phyloP scores from a whole-genome alignment of 139 green algal genomes.

The Micromonas commoda region DNA sequence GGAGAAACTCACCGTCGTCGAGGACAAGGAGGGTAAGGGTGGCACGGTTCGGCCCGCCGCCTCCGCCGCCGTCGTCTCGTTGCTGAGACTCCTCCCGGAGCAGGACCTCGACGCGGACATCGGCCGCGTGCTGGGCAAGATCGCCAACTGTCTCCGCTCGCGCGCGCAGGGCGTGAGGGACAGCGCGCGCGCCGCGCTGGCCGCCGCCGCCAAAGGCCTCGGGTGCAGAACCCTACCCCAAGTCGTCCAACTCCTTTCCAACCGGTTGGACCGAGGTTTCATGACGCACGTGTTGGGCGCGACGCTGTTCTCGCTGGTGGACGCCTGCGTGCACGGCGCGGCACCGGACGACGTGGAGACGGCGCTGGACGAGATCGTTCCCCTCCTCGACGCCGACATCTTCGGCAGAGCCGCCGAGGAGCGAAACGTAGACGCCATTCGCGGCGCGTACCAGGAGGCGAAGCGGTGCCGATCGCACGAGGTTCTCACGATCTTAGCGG shows the following conservation, averaged over 20 bases:
- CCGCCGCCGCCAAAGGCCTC: slow-evolving; percentile 49
- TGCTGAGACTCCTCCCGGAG: slow-evolving; percentile 65
- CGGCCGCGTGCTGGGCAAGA: slow-evolving; percentile 53
- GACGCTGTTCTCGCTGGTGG: slow-evolving; percentile 19
- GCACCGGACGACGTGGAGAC: slow-evolving; percentile 53
- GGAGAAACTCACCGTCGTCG: background rate
- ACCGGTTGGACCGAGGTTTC: background rate
- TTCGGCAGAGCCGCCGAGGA: slow-evolving; percentile 67
- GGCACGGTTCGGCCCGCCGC: slow-evolving; percentile 56
- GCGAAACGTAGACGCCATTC: slow-evolving; percentile 65
- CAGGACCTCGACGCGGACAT: slow-evolving; percentile 36
- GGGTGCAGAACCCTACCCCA: slow-evolving; percentile 51
- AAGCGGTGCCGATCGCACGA: slow-evolving; percentile 59
- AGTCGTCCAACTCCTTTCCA: slow-evolving; percentile 8
- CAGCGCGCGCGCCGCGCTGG: slow-evolving; percentile 63
- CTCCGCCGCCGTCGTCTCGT: slow-evolving; percentile 70
- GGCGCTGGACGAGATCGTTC: slow-evolving; percentile 52
- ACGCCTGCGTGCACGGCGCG: background rate
- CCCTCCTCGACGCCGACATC: slow-evolving; percentile 68
- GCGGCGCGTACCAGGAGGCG: slow-evolving; percentile 68
- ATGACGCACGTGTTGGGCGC: slow-evolving; percentile 10
- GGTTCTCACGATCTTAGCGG: slow-evolving; percentile 57
- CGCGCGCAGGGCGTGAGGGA: slow-evolving; percentile 57
- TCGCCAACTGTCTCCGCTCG: slow-evolving; percentile 60
- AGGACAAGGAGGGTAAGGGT: slow-evolving; percentile 36